Evolutionary conservation across 352 stramenopile genomes (phyloP).

Genomic region (Phytophthora tentaculata): DNA sequence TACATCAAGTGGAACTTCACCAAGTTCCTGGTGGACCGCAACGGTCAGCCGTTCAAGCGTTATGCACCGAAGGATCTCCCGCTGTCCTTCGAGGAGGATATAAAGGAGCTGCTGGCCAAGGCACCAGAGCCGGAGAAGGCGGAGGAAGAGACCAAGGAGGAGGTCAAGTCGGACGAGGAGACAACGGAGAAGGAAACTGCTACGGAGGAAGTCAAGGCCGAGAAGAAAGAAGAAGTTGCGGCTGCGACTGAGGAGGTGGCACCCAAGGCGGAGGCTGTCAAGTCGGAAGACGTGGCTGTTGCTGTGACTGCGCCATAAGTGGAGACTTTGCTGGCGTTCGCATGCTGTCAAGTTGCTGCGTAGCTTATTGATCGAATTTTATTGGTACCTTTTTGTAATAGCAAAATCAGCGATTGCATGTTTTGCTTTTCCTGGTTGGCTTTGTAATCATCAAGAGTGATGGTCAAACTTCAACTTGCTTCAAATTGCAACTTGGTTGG

Average conservation of each 20-base stretch:
- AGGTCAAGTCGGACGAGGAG: constrained; percentile 25
- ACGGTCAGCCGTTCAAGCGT: constrained; percentile 82
- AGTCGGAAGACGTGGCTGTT: constrained; percentile 30
- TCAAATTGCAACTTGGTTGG: too few species aligned
- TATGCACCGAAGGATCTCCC: constrained; percentile 73
- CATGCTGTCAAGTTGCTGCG: background rate
- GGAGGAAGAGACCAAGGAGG: constrained; percentile 33
- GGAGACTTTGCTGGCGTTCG: background rate
- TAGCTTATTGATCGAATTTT: constrained; percentile 41
- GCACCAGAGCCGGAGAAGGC: constrained; percentile 31
- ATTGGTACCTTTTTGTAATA: constrained; percentile 39
- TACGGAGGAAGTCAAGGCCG: constrained; percentile 13
- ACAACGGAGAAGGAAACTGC: constrained; percentile 16
- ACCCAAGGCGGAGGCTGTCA: constrained; percentile 23
- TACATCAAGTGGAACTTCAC: constrained; percentile 93
- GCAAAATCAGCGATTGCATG: constrained; percentile 24
- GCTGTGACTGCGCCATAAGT: constrained; percentile 28
- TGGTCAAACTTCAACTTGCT: constrained; percentile 32
- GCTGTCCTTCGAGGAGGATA: constrained; percentile 72
- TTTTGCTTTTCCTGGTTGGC: constrained; percentile 3
- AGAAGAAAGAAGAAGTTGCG: constrained; percentile 16
- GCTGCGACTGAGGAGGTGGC: constrained; percentile 19
- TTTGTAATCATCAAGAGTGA: constrained; percentile 20
- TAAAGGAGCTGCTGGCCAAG: constrained; percentile 46
- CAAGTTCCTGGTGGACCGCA: constrained; percentile 91